Evolutionary conservation across 2,329 filamentous ascomycete genomes (phyloP).

Genomic region (Sclerotiophoma versabilis): DNA sequence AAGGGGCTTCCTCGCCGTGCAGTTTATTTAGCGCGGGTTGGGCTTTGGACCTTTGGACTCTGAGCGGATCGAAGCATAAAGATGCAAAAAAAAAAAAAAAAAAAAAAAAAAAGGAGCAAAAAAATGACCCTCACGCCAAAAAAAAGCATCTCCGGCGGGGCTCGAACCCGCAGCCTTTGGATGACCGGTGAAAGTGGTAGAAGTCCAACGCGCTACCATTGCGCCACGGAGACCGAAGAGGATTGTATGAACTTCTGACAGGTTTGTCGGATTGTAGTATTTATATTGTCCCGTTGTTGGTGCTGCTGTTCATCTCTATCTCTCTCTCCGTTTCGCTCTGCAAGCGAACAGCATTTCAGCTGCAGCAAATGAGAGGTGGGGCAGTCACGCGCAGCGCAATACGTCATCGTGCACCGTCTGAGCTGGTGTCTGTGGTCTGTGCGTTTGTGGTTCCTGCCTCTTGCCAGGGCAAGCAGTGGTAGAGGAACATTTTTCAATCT

Average conservation of each 20-base stretch:
- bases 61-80: no score
- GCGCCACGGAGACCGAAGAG: slow-evolving; percentile 39
- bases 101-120: not conserved
- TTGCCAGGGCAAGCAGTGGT: not conserved
- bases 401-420: no score
- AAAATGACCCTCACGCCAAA: not conserved
- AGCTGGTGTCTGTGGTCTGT: not conserved
- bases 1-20: no score
- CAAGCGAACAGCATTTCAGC: no score
- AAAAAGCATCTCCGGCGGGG: slow-evolving; percentile 40
- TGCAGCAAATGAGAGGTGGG: not conserved
- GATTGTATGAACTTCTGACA: slow-evolving; percentile 33
- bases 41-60: no score
- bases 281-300: not conserved
- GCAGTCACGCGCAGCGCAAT: not conserved
- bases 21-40: no score
- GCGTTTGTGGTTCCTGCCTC: not conserved
- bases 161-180: slow-evolving; percentile 46
- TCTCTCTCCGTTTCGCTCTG: not conserved
- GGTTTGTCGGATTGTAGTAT: rapidly evolving
- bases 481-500: not conserved
- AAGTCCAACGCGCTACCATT: slow-evolving; percentile 47
- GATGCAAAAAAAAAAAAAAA: not conserved
- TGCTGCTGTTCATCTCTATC: not conserved
- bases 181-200: slow-evolving; percentile 28